These are phyloP conservation scores for Ogataea wickerhamii DNA, from an alignment of 805 yeast genomes.

Conservation along the genomic window DNA sequence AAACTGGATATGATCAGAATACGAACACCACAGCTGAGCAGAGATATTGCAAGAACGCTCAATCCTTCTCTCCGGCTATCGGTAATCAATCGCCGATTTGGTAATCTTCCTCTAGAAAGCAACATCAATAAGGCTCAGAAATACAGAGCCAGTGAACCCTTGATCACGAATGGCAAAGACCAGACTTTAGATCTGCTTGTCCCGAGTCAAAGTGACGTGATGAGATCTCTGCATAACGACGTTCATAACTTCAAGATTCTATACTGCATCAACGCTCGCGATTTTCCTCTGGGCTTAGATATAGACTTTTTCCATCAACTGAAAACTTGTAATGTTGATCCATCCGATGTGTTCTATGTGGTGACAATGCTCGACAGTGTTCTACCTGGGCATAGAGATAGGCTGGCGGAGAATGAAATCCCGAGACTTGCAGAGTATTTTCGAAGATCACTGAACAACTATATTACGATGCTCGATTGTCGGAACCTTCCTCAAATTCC, in stretches of 20 bases:
- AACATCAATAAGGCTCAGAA: too few relatives aligned
- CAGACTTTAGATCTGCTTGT: constrained; percentile 13
- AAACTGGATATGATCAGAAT: too few relatives aligned
- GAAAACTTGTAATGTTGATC: constrained; percentile 1
- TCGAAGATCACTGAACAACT: constrained; percentile 7
- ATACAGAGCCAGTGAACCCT: too few relatives aligned
- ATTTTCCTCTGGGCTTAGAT: constrained; percentile 21
- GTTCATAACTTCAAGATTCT: constrained; percentile 8
- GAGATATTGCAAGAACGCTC: too few relatives aligned
- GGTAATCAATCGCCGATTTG: too few relatives aligned
- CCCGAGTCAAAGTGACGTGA: constrained; percentile 8
- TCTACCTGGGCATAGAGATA: background rate
- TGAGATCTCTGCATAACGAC: constrained; percentile 5
- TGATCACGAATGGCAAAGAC: too few relatives aligned
- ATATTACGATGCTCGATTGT: background rate
- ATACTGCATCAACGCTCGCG: constrained; percentile 19
- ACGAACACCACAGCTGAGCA: too few relatives aligned
- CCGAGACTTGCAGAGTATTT: constrained; percentile 2
- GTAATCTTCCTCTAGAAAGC: too few relatives aligned
- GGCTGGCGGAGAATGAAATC: too few relatives aligned
- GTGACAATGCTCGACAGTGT: constrained; percentile 15
- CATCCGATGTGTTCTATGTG: constrained; percentile 11
- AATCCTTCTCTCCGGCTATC: too few relatives aligned
- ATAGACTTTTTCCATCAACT: constrained; percentile 5
- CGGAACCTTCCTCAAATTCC: background rate